Evolutionary conservation across 1,284 basidiomycete species (phyloP), one percentile per base, ranked within the genome.

Genomic region (Heterobasidion irregulare): DNA sequence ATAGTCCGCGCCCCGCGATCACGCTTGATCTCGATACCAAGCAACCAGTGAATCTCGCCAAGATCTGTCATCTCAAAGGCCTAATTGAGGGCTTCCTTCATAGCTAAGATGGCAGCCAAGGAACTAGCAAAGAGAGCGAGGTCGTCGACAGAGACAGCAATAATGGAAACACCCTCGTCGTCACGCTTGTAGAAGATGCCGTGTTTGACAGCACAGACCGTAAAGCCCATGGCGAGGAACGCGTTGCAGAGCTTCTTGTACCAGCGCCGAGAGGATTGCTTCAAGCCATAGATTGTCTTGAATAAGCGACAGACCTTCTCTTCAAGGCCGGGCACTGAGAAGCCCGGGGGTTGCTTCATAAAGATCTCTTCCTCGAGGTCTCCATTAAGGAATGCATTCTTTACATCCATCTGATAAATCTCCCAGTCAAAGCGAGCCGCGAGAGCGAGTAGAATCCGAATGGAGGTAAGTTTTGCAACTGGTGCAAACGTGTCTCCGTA

Each of bases 401-500:
- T 71, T 57, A 79, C 64, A 58, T 79, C 70, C 16, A 76, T 67
- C 46, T 73, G 69, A 44, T 73, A 64, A 0, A 75, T 50, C 33
- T 72, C 63, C 16, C 59, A 60, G 55, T 65, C 58, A 36, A 62
- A 10, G 66, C 66, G 6, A 1, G 73, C 68, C 0, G 72, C 72
- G 0, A 75, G 54, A 0, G 72, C 66, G 0, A 77, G 62, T 1
- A 76, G 52, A 0, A 66, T 54, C 0, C 69, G 58, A 13, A 75
- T 64, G 0, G 71, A 68, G 0, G 66, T 53, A 2, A 72, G 63
- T 12, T 66, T 63, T 7, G 68, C 69, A 0, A 75, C 67, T 0
- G 74, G 75, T 0, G 72, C 62, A 52, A 65, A 76, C 0, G 70
- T 76, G 36, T 77, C 64, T 18, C 68, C 66, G 56, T 72, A 79